These are phyloP conservation scores for Boechera stricta DNA, from an alignment of 345 rosid genomes.

Conservation along the genomic window DNA sequence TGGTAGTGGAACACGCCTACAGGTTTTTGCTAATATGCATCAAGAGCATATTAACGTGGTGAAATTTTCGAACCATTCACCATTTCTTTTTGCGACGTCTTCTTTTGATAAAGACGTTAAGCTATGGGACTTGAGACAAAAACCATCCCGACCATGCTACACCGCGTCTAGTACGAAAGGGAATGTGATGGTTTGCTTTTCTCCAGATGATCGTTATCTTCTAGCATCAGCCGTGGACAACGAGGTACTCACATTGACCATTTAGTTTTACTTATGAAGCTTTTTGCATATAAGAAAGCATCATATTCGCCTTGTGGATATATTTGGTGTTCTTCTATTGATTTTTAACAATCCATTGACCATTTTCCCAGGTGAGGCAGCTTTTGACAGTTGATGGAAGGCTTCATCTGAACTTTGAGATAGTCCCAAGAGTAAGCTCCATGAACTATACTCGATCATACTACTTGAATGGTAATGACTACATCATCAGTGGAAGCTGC, in stretches of 20 bases:
- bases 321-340: background rate
- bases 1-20: constrained; percentile 67
- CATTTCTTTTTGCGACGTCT: constrained; percentile 88
- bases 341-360: background rate
- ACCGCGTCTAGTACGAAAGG: constrained; percentile 81
- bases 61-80: constrained; percentile 89
- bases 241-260: constrained; percentile 62
- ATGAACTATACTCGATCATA: constrained; percentile 94
- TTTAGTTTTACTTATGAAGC: background rate
- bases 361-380: constrained; percentile 73
- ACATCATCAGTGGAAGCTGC: constrained; percentile 88
- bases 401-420: constrained; percentile 73
- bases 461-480: constrained; percentile 94
- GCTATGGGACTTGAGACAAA: constrained; percentile 92
- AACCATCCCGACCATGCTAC: constrained; percentile 78
- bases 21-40: constrained; percentile 88
- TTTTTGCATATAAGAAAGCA: background rate
- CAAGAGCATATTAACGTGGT: constrained; percentile 91
- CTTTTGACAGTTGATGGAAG: constrained; percentile 92
- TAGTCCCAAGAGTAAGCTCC: constrained; percentile 72
- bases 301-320: background rate
- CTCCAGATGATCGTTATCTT: constrained; percentile 97
- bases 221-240: constrained; percentile 95
- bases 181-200: constrained; percentile 98
- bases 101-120: constrained; percentile 93